phyloP scores from a whole-genome alignment of 2,329 filamentous ascomycete genomes.

The Ceratocystis variospora region DNA sequence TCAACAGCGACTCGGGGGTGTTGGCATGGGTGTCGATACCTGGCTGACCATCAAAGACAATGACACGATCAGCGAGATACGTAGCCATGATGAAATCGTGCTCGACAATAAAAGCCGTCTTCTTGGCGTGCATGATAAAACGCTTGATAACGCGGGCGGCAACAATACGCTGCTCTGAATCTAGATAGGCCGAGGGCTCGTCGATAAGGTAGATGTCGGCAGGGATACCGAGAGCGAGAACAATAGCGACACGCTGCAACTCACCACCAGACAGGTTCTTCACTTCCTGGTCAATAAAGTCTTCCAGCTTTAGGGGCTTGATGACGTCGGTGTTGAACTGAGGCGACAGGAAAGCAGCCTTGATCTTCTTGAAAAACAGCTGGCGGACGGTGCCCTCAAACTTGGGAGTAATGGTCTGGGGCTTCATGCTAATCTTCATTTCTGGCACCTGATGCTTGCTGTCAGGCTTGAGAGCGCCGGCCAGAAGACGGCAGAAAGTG shows the following conservation, averaged over 20 bases:
- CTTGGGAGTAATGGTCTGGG: constrained; percentile 97
- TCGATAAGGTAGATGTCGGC: constrained; percentile 98
- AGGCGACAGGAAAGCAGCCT: constrained; percentile 85
- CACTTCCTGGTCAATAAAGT: constrained; percentile 99
- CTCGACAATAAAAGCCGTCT: constrained; percentile 97
- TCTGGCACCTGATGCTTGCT: constrained; percentile 62
- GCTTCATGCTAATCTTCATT: constrained; percentile 99
- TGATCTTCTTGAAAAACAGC: constrained; percentile 99
- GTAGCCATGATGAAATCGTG: constrained; percentile 98
- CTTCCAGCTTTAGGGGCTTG: constrained; percentile 96
- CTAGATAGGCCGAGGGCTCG: constrained; percentile 91
- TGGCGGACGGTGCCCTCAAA: constrained; percentile 94
- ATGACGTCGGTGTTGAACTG: constrained; percentile 99
- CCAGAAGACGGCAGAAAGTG: constrained; percentile 93
- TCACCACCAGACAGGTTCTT: constrained; percentile 99
- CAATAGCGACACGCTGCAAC: constrained; percentile 96
- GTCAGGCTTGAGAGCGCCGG: constrained; percentile 86
- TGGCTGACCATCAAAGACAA: constrained; percentile 92
- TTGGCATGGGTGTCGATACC: constrained; percentile 82
- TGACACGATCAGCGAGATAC: constrained; percentile 75
- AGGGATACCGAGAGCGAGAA: constrained; percentile 85
- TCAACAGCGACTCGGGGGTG: constrained; percentile 77
- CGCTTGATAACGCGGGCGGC: constrained; percentile 96
- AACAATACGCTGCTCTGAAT: constrained; percentile 98
- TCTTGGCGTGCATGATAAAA: constrained; percentile 99